Evolutionary conservation across 768 basidiomycete genomes (phyloP).

Genomic region (Lactarius akahatsu): DNA sequence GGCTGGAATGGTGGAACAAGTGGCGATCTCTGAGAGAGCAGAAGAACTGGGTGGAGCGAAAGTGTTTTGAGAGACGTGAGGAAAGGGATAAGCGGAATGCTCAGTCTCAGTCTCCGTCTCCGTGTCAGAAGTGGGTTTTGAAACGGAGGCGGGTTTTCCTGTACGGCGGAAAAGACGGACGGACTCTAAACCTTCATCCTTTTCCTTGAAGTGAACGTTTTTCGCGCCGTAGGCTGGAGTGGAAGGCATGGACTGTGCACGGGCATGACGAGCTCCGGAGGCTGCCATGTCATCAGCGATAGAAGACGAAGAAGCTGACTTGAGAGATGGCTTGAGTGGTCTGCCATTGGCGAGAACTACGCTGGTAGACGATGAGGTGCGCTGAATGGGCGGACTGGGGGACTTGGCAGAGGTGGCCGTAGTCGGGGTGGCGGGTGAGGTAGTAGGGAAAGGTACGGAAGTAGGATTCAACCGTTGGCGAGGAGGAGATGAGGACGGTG

Average conservation of each 20-base stretch:
- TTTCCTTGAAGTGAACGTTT: slow-evolving; percentile 80
- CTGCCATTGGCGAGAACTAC: slow-evolving; percentile 72
- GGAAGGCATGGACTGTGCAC: slow-evolving; percentile 58
- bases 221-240: slow-evolving; percentile 59
- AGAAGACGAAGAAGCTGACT: slow-evolving; percentile 54
- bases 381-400: slow-evolving; percentile 16
- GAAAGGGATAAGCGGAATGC: slow-evolving; percentile 31
- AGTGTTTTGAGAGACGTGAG: slow-evolving; percentile 26
- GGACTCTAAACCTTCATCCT: slow-evolving; percentile 58
- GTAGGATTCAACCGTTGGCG: neutral
- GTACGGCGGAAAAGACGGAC: slow-evolving; percentile 62
- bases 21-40: slow-evolving; percentile 34
- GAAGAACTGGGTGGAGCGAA: slow-evolving; percentile 30
- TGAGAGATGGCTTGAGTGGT: slow-evolving; percentile 84
- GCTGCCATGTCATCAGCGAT: slow-evolving; percentile 42
- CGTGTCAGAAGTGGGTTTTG: slow-evolving; percentile 40
- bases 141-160: slow-evolving; percentile 68
- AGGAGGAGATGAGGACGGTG: neutral
- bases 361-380: slow-evolving; percentile 36
- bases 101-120: slow-evolving; percentile 39
- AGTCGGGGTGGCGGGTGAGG: slow-evolving; percentile 3
- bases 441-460: slow-evolving; percentile 18
- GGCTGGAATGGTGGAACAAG: slow-evolving; percentile 38
- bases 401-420: neutral
- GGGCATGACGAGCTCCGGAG: slow-evolving; percentile 35